phyloP scores from a whole-genome alignment of 495 filamentous ascomycete genomes.

The Daldinia decipiens region DNA sequence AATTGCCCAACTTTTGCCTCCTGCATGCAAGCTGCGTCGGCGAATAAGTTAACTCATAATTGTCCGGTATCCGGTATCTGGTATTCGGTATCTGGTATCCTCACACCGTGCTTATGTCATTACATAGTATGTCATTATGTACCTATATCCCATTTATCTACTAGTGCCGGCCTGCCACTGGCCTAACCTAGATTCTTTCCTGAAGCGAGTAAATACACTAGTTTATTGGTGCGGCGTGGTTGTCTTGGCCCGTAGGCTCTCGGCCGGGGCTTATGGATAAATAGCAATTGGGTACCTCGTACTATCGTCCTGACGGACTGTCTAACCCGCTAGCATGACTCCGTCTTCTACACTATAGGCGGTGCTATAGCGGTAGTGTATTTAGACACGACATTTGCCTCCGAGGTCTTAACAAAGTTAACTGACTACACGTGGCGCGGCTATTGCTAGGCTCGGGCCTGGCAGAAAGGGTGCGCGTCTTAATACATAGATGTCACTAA shows the following conservation, averaged over 20 bases:
- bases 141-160: constrained; percentile 5
- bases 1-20: too few relatives aligned
- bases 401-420: constrained; percentile 29
- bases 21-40: too few relatives aligned
- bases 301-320: neutral
- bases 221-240: constrained; percentile 17
- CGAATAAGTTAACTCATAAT: constrained; percentile 6
- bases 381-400: neutral
- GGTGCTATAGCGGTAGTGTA: neutral
- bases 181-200: constrained; percentile 19
- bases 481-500: neutral
- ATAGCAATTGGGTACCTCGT: neutral
- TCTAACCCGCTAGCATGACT: too few relatives aligned
- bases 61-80: neutral
- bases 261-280: constrained; percentile 22
- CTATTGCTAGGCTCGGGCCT: constrained; percentile 28
- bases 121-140: constrained; percentile 14
- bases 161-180: constrained; percentile 22
- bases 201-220: constrained; percentile 23
- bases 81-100: neutral
- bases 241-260: neutral
- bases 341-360: neutral
- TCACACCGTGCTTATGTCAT: constrained; percentile 25
- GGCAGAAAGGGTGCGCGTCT: constrained; percentile 15
- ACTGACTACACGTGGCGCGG: constrained; percentile 34